Evolutionary conservation across 108 stramenopile genomes (phyloP).

Genomic region (Schizochytrium sp.): DNA sequence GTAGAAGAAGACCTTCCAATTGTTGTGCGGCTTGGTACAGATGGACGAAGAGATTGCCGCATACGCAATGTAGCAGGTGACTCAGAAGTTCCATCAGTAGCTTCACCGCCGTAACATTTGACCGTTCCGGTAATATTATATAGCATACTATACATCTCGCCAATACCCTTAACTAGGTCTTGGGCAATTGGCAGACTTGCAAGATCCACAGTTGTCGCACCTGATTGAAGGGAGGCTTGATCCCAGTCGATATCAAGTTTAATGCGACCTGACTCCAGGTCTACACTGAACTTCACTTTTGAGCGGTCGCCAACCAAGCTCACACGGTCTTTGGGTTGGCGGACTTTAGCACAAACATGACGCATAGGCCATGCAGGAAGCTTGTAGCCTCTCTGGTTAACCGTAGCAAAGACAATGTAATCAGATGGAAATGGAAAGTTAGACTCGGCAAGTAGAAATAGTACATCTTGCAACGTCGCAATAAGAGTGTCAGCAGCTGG

Average conservation of each 20-base stretch:
- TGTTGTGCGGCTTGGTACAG: no score
- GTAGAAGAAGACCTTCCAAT: no score
- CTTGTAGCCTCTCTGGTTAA: conserved; percentile 70
- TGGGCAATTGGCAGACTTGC: neutral
- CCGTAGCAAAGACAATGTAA: conserved; percentile 79
- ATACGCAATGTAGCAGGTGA: neutral
- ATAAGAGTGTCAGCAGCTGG: conserved; percentile 6
- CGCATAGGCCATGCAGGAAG: conserved; percentile 83
- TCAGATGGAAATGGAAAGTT: conserved; percentile 63
- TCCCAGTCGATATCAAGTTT: conserved; percentile 78
- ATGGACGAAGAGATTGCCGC: no score
- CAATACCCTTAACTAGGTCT: neutral
- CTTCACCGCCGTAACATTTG: conserved; percentile 72
- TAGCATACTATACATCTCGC: neutral
- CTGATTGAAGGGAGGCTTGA: neutral
- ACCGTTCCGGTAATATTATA: conserved; percentile 67
- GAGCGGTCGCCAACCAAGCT: conserved; percentile 66
- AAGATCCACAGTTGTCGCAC: neutral
- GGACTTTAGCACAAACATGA: conserved; percentile 74
- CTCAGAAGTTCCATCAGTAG: neutral
- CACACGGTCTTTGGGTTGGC: conserved; percentile 70
- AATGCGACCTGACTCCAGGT: neutral
- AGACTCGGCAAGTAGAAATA: conserved; percentile 74
- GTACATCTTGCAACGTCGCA: conserved; percentile 69
- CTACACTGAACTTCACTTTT: conserved; percentile 72